A percentile compares a stretch with the other conserved stretches of the same genome.
Conservation (phyloP, 345 rosid species). For the Linum trigynum region DNA sequence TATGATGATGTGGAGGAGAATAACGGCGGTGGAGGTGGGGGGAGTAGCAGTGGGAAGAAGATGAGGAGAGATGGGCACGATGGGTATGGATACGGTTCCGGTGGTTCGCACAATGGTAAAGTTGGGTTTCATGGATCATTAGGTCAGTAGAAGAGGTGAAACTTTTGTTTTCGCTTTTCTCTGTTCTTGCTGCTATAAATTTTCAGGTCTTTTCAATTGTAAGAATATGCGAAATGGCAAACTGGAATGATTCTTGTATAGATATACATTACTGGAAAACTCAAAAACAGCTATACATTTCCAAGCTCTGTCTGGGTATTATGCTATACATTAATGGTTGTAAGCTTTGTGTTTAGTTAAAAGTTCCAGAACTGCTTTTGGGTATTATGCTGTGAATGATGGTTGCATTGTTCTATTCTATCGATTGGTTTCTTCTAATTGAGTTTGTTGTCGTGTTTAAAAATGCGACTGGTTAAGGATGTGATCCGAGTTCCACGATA, state of each 20-base stretch:
- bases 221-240: background rate
- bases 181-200: background rate
- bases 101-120: constrained; percentile 47
- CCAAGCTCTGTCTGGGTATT: background rate
- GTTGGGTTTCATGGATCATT: constrained; percentile 35
- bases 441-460: background rate
- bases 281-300: background rate
- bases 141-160: constrained; percentile 28
- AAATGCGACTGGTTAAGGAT: background rate
- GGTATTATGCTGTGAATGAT: background rate
- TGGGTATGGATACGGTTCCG: constrained; percentile 35
- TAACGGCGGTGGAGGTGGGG: constrained; percentile 30
- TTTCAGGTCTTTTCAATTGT: background rate
- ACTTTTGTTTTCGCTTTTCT: background rate
- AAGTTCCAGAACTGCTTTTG: background rate
- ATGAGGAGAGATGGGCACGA: constrained; percentile 61
- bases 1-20: constrained; percentile 38
- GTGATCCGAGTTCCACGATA: background rate
- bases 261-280: background rate
- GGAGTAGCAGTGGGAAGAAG: constrained; percentile 64
- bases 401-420: background rate
- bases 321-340: background rate
- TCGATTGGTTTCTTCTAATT: background rate
- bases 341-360: background rate
- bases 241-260: background rate